phyloP scores from a whole-genome alignment of 2,329 filamentous ascomycete species.

The Trichoderma brevicompactum region DNA sequence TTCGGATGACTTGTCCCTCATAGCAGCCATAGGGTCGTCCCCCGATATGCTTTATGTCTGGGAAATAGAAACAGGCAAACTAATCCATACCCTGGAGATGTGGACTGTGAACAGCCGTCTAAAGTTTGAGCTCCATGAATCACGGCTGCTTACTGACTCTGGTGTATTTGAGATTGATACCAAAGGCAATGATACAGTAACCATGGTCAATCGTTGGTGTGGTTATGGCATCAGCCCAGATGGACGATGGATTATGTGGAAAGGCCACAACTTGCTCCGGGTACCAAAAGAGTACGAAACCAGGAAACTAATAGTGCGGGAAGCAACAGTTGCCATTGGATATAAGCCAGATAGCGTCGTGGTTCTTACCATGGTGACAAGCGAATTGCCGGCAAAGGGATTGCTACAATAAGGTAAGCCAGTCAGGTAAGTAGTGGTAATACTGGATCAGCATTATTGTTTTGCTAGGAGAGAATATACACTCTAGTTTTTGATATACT shows the following conservation, averaged over 20 bases:
- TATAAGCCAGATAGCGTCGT: neutral
- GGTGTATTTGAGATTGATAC: neutral
- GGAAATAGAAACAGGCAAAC: neutral
- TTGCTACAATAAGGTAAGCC: too few species aligned
- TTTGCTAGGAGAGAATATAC: too few species aligned
- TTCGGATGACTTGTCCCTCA: too few species aligned
- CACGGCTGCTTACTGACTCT: neutral
- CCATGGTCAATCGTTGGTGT: neutral
- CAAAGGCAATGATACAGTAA: neutral
- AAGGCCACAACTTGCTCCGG: neutral
- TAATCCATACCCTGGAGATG: neutral
- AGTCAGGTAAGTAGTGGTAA: too few species aligned
- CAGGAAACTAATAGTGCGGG: neutral
- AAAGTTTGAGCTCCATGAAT: too few species aligned
- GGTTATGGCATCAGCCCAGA: neutral
- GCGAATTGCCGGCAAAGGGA: neutral
- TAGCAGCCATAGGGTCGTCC: too few species aligned
- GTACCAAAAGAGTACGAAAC: neutral
- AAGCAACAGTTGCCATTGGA: neutral
- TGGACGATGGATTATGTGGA: neutral
- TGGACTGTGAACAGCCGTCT: too few species aligned
- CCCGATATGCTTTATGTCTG: neutral
- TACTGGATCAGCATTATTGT: too few species aligned
- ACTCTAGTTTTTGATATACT: too few species aligned
- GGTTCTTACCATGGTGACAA: neutral